These are phyloP conservation scores for Apiotrichum sp. DNA, from an alignment of 1,284 basidiomycete genomes.

Conservation along the genomic window DNA sequence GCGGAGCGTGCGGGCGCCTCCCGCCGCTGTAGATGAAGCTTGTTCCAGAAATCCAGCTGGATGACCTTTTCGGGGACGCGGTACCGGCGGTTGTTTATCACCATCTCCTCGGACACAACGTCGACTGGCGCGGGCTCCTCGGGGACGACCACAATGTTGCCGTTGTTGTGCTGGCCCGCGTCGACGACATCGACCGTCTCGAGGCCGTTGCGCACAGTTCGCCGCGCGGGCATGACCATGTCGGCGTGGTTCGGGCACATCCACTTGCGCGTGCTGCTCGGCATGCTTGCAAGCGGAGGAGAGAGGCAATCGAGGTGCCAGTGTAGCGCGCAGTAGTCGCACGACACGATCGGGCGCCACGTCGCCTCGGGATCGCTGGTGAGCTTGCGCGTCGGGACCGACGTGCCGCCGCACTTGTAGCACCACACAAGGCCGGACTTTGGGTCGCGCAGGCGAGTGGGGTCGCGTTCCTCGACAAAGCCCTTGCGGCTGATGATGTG, in stretches of 20 bases:
- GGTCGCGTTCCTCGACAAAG: slow-evolving; percentile 84
- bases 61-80: slow-evolving; percentile 90
- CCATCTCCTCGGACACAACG: slow-evolving; percentile 46
- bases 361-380: slow-evolving; percentile 36
- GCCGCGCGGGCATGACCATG: slow-evolving; percentile 65
- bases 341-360: slow-evolving; percentile 67
- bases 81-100: slow-evolving; percentile 64
- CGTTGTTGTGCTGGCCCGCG: slow-evolving; percentile 73
- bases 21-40: slow-evolving; percentile 51
- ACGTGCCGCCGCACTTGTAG: slow-evolving; percentile 78
- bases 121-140: slow-evolving; percentile 50
- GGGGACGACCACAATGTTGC: slow-evolving; percentile 81
- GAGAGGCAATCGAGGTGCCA: slow-evolving; percentile 97
- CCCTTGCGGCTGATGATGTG: slow-evolving; percentile 66
- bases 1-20: slow-evolving; percentile 10
- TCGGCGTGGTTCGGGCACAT: slow-evolving; percentile 97
- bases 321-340: slow-evolving; percentile 89
- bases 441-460: slow-evolving; percentile 76
- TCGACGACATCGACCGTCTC: slow-evolving; percentile 64
- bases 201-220: slow-evolving; percentile 64
- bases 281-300: slow-evolving; percentile 81
- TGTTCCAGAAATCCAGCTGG: slow-evolving; percentile 91
- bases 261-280: slow-evolving; percentile 85
- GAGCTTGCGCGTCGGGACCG: slow-evolving; percentile 45
- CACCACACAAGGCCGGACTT: slow-evolving; percentile 77